These are phyloP conservation scores for Fusarium kyushuense DNA, from an alignment of 2,329 filamentous ascomycete species.

Conservation along the genomic window DNA sequence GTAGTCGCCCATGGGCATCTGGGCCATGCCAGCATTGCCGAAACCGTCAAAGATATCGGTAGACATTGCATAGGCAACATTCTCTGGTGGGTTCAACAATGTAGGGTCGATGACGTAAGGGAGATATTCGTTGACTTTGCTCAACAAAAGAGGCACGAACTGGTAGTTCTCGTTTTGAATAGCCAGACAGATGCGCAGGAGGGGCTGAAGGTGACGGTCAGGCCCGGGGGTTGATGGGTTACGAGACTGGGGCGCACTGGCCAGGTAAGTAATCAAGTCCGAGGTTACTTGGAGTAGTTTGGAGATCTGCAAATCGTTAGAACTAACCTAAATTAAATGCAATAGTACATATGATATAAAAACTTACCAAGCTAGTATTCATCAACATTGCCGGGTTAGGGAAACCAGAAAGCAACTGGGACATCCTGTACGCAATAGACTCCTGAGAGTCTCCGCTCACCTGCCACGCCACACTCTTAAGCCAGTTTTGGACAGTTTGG, in stretches of 20 bases:
- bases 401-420: conserved; percentile 77
- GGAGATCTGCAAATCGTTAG: conserved; percentile 68
- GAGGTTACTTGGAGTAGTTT: conserved; percentile 83
- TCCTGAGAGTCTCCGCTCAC: conserved; percentile 65
- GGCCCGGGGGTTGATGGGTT: conserved; percentile 72
- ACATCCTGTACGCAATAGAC: conserved; percentile 70
- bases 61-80: conserved; percentile 55
- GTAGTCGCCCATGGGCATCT: conserved; percentile 63
- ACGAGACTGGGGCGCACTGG: conserved; percentile 70
- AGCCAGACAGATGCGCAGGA: conserved; percentile 72
- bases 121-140: conserved; percentile 79
- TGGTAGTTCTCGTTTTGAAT: conserved; percentile 81
- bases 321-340: neutral
- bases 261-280: conserved; percentile 79
- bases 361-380: conserved; percentile 76
- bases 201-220: conserved; percentile 77
- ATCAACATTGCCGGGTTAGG: conserved; percentile 78
- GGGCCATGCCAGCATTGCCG: conserved; percentile 71
- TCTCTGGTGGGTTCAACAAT: conserved; percentile 70
- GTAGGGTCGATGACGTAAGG: conserved; percentile 71
- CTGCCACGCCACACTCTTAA: conserved; percentile 74
- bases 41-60: conserved; percentile 75
- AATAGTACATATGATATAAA: neutral
- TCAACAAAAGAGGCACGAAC: conserved; percentile 80
- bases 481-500: conserved; percentile 71